Percentiles rank a stretch among this genome's conserved stretches.
These are phyloP conservation scores for Salix viminalis DNA, from an alignment of 345 rosid species.

Conservation along the genomic window DNA sequence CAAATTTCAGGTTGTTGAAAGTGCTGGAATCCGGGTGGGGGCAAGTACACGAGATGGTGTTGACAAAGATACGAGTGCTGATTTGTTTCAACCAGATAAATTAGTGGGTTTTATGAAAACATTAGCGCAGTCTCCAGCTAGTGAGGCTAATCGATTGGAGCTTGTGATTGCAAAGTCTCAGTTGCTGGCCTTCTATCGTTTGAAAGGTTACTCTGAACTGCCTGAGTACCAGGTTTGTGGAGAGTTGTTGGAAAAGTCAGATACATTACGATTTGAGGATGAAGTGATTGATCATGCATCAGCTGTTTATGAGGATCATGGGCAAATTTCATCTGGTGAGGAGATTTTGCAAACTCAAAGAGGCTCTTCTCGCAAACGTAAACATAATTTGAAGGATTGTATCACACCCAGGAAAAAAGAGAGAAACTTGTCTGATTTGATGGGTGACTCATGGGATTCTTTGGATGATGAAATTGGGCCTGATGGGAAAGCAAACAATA, in stretches of 20 bases:
- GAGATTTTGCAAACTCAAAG: conserved; percentile 26
- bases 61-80: conserved; percentile 23
- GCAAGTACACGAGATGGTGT: conserved; percentile 33
- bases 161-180: conserved; percentile 56
- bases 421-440: conserved; percentile 46
- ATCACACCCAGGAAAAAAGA: conserved; percentile 45
- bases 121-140: conserved; percentile 46
- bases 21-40: conserved; percentile 48
- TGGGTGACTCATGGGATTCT: conserved; percentile 45
- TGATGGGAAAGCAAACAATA: conserved; percentile 36
- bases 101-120: conserved; percentile 45
- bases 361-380: conserved; percentile 44
- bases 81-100: conserved; percentile 42
- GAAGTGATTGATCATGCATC: conserved; percentile 9
- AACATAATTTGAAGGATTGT: conserved; percentile 62
- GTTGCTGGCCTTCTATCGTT: conserved; percentile 46
- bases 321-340: conserved; percentile 16
- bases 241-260: conserved; percentile 31
- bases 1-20: conserved; percentile 48
- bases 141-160: conserved; percentile 48
- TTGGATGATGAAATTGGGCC: conserved; percentile 40
- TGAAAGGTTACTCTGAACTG: conserved; percentile 44
- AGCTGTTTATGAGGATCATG: conserved; percentile 19
- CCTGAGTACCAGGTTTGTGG: conserved; percentile 46
- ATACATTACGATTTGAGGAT: conserved; percentile 21